These are phyloP conservation scores for Emmonsia crescens DNA, from an alignment of 2,329 filamentous ascomycete genomes.

Conservation along the genomic window DNA sequence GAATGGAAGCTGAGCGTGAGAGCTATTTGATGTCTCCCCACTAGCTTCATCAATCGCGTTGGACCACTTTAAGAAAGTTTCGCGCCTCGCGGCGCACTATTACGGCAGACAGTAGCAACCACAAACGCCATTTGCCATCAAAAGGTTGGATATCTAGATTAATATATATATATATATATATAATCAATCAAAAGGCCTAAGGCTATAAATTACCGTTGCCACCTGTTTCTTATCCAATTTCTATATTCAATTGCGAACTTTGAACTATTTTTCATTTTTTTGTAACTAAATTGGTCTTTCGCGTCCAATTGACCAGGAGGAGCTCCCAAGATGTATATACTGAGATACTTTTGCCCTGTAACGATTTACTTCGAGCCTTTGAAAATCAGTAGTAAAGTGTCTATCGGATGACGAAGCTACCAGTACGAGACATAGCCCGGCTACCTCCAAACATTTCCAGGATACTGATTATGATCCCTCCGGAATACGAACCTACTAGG, in stretches of 20 bases:
- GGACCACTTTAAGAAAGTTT: slow-evolving; percentile 2
- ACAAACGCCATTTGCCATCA: background rate
- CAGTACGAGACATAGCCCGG: background rate
- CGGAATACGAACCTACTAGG: too few relatives aligned
- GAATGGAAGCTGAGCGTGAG: background rate
- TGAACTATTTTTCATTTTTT: too few relatives aligned
- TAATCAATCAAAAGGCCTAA: too few relatives aligned
- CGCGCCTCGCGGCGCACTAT: background rate
- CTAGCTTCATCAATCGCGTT: slow-evolving; percentile 1
- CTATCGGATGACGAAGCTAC: background rate
- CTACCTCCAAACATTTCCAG: too few relatives aligned
- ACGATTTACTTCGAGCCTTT: background rate
- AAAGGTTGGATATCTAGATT: too few relatives aligned
- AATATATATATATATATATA: too few relatives aligned
- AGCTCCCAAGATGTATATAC: background rate
- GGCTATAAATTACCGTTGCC: too few relatives aligned
- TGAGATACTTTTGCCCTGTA: too few relatives aligned
- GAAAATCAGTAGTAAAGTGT: background rate
- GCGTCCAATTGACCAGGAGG: background rate
- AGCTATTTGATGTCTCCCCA: background rate
- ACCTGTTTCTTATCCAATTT: too few relatives aligned
- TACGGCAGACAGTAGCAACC: background rate
- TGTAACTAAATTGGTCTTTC: too few relatives aligned
- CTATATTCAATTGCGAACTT: too few relatives aligned
- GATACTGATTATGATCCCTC: background rate